A percentile compares a stretch with the other conserved stretches of the same genome.
Conservation (phyloP, 2,329 filamentous ascomycete species). For the Juglanconis oblonga region DNA sequence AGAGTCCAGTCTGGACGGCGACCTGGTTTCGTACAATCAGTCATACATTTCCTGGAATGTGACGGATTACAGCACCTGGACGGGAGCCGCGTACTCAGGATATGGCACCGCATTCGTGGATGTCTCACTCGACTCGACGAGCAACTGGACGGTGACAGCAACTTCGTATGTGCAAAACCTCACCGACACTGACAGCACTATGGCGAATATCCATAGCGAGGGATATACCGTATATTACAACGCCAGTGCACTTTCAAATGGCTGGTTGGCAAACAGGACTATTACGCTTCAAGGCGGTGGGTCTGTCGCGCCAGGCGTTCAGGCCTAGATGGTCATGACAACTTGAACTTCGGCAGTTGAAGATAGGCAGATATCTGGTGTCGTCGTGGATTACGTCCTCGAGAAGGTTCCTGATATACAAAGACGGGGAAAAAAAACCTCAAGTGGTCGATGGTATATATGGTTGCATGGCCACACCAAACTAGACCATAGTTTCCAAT, state of each 20-base stretch:
- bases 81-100: slow-evolving; percentile 20
- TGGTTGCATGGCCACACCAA: too few relatives aligned
- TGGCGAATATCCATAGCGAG: slow-evolving; percentile 17
- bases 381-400: too few relatives aligned
- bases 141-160: slow-evolving; percentile 21
- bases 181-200: slow-evolving; percentile 11
- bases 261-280: too few relatives aligned
- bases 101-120: slow-evolving; percentile 5
- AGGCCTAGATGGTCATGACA: too few relatives aligned
- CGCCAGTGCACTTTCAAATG: background rate
- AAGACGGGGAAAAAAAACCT: too few relatives aligned
- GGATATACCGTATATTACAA: slow-evolving; percentile 19
- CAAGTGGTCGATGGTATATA: too few relatives aligned
- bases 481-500: too few relatives aligned
- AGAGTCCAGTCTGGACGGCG: slow-evolving; percentile 26
- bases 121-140: slow-evolving; percentile 17
- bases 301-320: too few relatives aligned
- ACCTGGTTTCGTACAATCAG: slow-evolving; percentile 31
- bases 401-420: too few relatives aligned
- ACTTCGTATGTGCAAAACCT: slow-evolving; percentile 20
- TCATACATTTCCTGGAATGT: slow-evolving; percentile 21
- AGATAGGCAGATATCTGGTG: too few relatives aligned
- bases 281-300: too few relatives aligned
- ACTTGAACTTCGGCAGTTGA: too few relatives aligned
- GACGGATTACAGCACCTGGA: slow-evolving; percentile 18